Conservation (phyloP, 495 filamentous ascomycete genomes). For the Melanomma pulvis-pyrius region DNA sequence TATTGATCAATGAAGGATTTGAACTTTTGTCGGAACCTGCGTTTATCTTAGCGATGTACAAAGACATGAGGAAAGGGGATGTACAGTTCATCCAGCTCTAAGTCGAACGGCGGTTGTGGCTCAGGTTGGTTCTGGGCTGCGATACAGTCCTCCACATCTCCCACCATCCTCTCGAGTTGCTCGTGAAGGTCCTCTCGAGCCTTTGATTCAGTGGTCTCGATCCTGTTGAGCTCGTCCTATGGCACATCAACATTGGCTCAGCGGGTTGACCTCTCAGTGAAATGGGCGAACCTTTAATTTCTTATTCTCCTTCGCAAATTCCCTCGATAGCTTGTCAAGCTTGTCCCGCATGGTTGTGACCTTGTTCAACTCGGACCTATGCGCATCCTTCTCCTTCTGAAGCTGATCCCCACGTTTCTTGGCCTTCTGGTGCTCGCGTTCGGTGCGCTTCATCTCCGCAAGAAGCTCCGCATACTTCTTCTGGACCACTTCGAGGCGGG, state of each 20-base stretch:
- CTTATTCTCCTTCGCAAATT: conserved; percentile 94
- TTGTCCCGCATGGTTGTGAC: conserved; percentile 88
- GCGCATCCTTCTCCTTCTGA: conserved; percentile 94
- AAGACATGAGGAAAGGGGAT: neutral
- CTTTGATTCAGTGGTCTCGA: conserved; percentile 79
- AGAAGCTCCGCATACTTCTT: conserved; percentile 90
- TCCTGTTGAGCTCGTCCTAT: conserved; percentile 87
- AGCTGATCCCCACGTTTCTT: conserved; percentile 93
- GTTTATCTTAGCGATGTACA: neutral
- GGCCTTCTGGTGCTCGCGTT: conserved; percentile 90
- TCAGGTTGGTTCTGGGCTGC: conserved; percentile 58
- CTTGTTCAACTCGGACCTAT: conserved; percentile 82
- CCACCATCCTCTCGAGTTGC: conserved; percentile 71
- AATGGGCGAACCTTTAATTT: conserved; percentile 75
- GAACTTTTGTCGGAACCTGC: conserved; percentile 83
- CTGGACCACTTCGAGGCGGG: conserved; percentile 80
- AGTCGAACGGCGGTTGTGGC: conserved; percentile 55
- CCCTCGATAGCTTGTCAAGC: conserved; percentile 89
- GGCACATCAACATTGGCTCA: conserved; percentile 19
- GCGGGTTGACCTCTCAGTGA: conserved; percentile 8
- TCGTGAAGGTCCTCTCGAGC: conserved; percentile 84
- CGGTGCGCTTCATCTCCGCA: conserved; percentile 89
- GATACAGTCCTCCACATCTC: conserved; percentile 78
- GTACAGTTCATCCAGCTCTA: conserved; percentile 86
- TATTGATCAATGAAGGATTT: conserved; percentile 95